Conservation (phyloP, 2,329 filamentous ascomycete genomes). For the Botrytis cinerea region DNA sequence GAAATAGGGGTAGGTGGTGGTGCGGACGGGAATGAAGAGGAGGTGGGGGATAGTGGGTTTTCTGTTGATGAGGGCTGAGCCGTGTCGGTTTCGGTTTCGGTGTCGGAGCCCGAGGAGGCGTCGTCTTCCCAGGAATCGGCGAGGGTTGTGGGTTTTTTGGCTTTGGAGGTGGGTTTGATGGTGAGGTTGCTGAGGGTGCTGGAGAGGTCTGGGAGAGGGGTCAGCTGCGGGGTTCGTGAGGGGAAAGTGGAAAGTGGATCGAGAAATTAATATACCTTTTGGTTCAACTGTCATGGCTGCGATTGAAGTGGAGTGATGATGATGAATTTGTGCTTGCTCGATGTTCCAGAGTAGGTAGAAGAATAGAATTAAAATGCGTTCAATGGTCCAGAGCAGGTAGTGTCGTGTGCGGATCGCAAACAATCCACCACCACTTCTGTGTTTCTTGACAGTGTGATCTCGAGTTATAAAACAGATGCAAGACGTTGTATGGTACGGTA, state of each 20-base stretch:
- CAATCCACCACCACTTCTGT: not conserved
- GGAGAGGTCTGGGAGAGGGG: constrained; percentile 36
- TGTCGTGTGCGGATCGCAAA: not conserved
- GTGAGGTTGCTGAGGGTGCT: constrained; percentile 31
- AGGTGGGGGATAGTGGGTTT: constrained; percentile 26
- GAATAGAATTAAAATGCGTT: not conserved
- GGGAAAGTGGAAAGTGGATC: not conserved
- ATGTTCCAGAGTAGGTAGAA: not conserved
- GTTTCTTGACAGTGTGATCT: not conserved
- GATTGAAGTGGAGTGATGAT: not conserved
- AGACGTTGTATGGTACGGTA: not conserved
- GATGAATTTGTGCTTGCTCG: not conserved
- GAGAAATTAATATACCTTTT: constrained; percentile 16
- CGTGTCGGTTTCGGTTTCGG: constrained; percentile 13
- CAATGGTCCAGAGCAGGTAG: not conserved
- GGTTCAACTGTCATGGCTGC: constrained; percentile 21
- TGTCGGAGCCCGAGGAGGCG: constrained; percentile 45
- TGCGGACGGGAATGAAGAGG: constrained; percentile 46
- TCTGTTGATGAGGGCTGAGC: constrained; percentile 33
- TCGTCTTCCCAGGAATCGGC: constrained; percentile 81
- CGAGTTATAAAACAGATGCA: not conserved
- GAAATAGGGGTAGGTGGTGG: constrained; percentile 70
- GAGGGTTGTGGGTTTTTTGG: constrained; percentile 43
- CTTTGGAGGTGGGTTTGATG: constrained; percentile 21
- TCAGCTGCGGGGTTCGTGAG: not conserved